Percentiles rank a stretch among this genome's conserved stretches.
These are phyloP conservation scores for Magnusiomyces suaveolens DNA, from an alignment of 1,139 yeast species.

Conservation along the genomic window DNA sequence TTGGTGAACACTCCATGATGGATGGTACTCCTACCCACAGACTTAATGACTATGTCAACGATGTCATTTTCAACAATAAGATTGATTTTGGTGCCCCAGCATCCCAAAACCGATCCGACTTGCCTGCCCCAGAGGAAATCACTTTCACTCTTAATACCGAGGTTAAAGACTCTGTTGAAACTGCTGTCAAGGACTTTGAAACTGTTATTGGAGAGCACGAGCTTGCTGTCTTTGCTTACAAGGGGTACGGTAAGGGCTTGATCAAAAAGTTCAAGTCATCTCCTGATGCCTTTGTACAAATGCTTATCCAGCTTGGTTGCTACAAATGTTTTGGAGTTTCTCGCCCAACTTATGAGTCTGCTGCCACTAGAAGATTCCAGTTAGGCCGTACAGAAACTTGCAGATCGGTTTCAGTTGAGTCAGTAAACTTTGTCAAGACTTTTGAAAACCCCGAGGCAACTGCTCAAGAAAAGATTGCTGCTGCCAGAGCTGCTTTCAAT, in stretches of 20 bases:
- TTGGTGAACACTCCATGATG: conserved; percentile 97
- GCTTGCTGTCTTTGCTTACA: conserved; percentile 35
- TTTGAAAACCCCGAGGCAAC: conserved; percentile 55
- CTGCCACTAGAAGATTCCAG: conserved; percentile 82
- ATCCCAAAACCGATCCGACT: conserved; percentile 20
- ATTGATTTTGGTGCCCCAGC: conserved; percentile 30
- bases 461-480: conserved; percentile 49
- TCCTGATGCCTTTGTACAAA: conserved; percentile 73
- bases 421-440: conserved; percentile 61
- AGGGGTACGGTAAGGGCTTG: conserved; percentile 46
- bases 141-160: conserved; percentile 38
- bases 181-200: conserved; percentile 51
- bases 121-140: conserved; percentile 34
- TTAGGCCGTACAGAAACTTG: conserved; percentile 97
- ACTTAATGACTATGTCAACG: conserved; percentile 66
- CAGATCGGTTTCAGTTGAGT: conserved; percentile 69
- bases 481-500: conserved; percentile 64
- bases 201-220: conserved; percentile 37
- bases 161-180: conserved; percentile 43
- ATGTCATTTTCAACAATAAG: conserved; percentile 43
- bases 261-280: conserved; percentile 68
- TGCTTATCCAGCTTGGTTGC: conserved; percentile 72
- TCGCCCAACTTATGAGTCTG: conserved; percentile 92
- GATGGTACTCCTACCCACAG: conserved; percentile 95
- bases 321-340: conserved; percentile 72